phyloP scores from a whole-genome alignment of 2,329 filamentous ascomycete genomes.

The Trichoderma arundinaceum region DNA sequence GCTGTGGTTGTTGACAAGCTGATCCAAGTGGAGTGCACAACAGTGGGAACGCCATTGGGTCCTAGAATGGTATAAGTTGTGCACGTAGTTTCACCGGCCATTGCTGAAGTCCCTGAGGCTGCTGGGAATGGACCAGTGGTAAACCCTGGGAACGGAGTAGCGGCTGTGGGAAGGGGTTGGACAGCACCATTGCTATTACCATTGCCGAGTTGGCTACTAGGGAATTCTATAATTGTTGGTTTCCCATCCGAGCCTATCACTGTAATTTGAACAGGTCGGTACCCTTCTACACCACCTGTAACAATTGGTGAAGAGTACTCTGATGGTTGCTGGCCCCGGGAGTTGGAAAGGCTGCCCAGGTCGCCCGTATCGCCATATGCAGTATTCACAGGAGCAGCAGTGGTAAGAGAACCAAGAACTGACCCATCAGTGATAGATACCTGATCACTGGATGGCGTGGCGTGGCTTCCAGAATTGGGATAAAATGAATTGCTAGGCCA shows the following conservation, averaged over 20 bases:
- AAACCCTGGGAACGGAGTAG: not conserved
- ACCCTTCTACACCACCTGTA: constrained; percentile 22
- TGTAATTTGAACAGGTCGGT: constrained; percentile 34
- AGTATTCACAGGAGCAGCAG: constrained; percentile 8
- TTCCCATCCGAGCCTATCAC: constrained; percentile 37
- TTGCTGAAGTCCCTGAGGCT: not conserved
- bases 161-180: constrained; percentile 27
- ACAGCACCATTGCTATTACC: constrained; percentile 16
- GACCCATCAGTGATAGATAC: constrained; percentile 13
- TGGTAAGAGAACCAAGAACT: not conserved
- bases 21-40: constrained; percentile 45
- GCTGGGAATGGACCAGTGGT: not conserved
- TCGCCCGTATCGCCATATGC: constrained; percentile 12
- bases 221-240: constrained; percentile 38
- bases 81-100: constrained; percentile 30
- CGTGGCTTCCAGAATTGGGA: constrained; percentile 31
- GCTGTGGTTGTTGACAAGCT: constrained; percentile 28
- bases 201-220: constrained; percentile 24
- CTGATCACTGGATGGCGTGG: constrained; percentile 30
- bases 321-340: constrained; percentile 28
- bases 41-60: constrained; percentile 43
- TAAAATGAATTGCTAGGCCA: constrained; percentile 33
- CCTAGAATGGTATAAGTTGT: constrained; percentile 42
- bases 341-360: constrained; percentile 1
- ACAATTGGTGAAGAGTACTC: constrained; percentile 28